Percentiles rank a stretch among this genome's conserved stretches.
These are phyloP conservation scores for Nannochloris sp. DNA, from an alignment of 139 green algal species.

Conservation along the genomic window DNA sequence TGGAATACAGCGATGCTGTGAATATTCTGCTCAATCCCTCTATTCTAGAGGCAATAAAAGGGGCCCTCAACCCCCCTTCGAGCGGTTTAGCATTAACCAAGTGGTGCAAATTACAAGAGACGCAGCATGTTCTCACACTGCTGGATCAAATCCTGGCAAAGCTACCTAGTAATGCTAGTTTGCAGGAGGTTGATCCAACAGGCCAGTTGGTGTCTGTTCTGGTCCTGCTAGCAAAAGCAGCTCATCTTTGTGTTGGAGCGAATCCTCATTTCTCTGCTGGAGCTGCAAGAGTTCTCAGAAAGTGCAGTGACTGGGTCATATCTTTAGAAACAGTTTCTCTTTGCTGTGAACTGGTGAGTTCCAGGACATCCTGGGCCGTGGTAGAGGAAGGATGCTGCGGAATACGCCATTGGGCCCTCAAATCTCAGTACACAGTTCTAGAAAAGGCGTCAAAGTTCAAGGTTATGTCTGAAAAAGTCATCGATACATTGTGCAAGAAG, in stretches of 20 bases:
- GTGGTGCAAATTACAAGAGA: conserved; percentile 18
- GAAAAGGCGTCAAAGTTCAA: not conserved
- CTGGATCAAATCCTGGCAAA: conserved; percentile 12
- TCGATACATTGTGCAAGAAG: conserved; percentile 14
- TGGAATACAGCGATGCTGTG: not conserved
- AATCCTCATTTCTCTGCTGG: conserved; percentile 8
- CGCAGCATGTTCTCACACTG: conserved; percentile 11
- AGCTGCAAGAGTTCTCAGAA: not conserved
- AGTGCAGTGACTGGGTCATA: not conserved
- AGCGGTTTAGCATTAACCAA: conserved; percentile 3
- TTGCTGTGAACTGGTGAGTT: conserved; percentile 25
- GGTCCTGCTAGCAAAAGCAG: conserved; percentile 5
- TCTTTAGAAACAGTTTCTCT: conserved; percentile 14
- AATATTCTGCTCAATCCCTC: not conserved
- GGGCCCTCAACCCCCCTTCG: conserved; percentile 14
- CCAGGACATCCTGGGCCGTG: conserved; percentile 13
- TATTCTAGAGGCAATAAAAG: conserved; percentile 11
- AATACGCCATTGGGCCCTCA: not conserved
- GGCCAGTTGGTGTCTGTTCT: conserved; percentile 5
- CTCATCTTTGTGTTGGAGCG: conserved; percentile 7
- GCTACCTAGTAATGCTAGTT: not conserved
- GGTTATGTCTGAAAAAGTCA: conserved; percentile 1
- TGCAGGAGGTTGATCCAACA: not conserved
- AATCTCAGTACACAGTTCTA: not conserved
- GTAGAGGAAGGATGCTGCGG: conserved; percentile 10